Conservation (phyloP, 768 basidiomycete species). For the Obba rivulosa region DNA sequence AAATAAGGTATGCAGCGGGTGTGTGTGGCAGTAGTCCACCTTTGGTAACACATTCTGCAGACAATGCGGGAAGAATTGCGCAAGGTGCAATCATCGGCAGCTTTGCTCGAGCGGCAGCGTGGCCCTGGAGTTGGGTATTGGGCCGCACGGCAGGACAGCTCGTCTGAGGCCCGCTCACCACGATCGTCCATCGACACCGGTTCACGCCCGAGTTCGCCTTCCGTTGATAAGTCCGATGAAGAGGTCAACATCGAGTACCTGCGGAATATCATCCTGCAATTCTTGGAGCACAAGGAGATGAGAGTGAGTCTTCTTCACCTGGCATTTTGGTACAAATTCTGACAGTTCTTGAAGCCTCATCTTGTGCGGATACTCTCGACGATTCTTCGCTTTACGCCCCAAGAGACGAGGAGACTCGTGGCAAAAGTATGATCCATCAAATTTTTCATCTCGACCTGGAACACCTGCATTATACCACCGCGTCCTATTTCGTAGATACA, state of each 20-base stretch:
- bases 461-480: too few relatives aligned
- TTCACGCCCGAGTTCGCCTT: constrained; percentile 25
- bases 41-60: constrained; percentile 31
- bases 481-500: too few relatives aligned
- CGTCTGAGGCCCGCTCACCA: constrained; percentile 28
- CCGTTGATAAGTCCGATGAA: constrained; percentile 58
- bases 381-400: constrained; percentile 90
- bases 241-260: constrained; percentile 95
- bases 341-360: constrained; percentile 53
- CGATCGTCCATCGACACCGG: constrained; percentile 33
- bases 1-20: constrained; percentile 63
- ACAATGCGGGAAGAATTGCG: constrained; percentile 90
- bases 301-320: constrained; percentile 54
- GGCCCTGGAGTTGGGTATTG: constrained; percentile 96
- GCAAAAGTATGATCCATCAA: constrained; percentile 60
- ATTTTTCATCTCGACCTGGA: too few relatives aligned
- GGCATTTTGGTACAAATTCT: constrained; percentile 5
- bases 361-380: constrained; percentile 89
- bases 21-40: neutral
- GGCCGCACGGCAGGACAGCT: constrained; percentile 42
- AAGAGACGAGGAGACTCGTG: constrained; percentile 84
- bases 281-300: constrained; percentile 98
- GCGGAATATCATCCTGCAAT: constrained; percentile 93
- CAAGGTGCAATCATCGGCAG: constrained; percentile 91
- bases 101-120: constrained; percentile 83